Evolutionary conservation across 2,329 filamentous ascomycete genomes (phyloP), one percentile per base, ranked within the genome.

Genomic region (Botrytis hyacinthi): DNA sequence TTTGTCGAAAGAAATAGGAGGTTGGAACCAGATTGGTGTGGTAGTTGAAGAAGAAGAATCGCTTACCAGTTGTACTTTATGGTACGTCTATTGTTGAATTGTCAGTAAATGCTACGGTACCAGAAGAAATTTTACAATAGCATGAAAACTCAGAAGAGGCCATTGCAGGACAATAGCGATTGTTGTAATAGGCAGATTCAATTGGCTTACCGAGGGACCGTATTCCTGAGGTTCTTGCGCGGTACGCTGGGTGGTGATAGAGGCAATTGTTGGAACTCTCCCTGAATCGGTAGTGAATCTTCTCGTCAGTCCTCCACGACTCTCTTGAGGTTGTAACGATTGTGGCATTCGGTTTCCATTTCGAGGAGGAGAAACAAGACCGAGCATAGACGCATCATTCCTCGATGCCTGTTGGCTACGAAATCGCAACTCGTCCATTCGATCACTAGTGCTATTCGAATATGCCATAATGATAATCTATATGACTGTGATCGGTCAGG

Each of bases 271-370:
- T 82, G 92, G 92, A 83, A 95, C 86, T 87, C 94, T 88, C 83
- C 93, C 87, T 84, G 93, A 91, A 84, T 97, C 97, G 73, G 95
- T 96, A 76, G 95, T 98, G 84, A 98, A 98, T 81, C 95, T 92
- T 80, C 95, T 91, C 83, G 95, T 93, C 81, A 98, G 87, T 79
- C 90, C 91, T 76, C 90, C 89, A 83, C 95, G 91, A 77, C 88
- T 88, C 81, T 97, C 93, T 82, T 89, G 87, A 76, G 87, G 82
- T 75, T 85, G 82, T 73, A 86, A 83, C 77, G 87, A 86, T 77
- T 88, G 88, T 76, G 85, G 86, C 82, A 90, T 86, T 80, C 90
- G 89, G 82, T 92, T 92, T 80, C 88, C 87, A 82, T 92, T 92
- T 82, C 93, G 90, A 78, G 90, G 89, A 80, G 93, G 91, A 80